These are phyloP conservation scores for Saposhnikovia divaricata DNA, from an alignment of 129 eudicot species.

Conservation along the genomic window DNA sequence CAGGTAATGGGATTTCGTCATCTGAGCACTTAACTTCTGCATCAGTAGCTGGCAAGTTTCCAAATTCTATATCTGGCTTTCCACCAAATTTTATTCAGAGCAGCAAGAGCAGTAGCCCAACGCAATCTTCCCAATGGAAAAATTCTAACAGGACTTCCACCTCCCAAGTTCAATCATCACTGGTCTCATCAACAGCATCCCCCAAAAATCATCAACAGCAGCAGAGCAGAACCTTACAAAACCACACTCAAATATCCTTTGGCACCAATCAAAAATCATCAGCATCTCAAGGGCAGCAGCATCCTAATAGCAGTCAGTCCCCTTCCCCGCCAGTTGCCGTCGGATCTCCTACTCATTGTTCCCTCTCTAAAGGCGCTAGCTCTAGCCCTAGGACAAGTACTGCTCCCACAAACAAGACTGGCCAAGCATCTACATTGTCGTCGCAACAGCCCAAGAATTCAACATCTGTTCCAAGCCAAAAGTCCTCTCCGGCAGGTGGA, in stretches of 20 bases:
- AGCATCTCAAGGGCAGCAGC: constrained; percentile 41
- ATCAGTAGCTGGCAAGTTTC: constrained; percentile 46
- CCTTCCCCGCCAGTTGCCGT: constrained; percentile 70
- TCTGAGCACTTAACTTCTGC: constrained; percentile 55
- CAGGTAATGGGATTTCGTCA: constrained; percentile 44
- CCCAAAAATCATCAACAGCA: constrained; percentile 54
- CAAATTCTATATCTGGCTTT: constrained; percentile 42
- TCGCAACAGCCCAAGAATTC: constrained; percentile 50
- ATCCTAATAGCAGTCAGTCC: constrained; percentile 35
- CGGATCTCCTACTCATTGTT: constrained; percentile 80
- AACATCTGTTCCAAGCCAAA: constrained; percentile 32
- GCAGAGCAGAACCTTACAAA: constrained; percentile 56
- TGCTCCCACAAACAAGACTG: constrained; percentile 40
- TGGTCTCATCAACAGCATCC: constrained; percentile 33
- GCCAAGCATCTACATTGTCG: constrained; percentile 47
- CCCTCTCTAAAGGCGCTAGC: constrained; percentile 67
- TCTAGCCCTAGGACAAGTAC: constrained; percentile 74
- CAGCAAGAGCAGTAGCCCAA: constrained; percentile 16
- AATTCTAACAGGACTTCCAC: constrained; percentile 28
- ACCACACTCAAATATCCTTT: constrained; percentile 73
- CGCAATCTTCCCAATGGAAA: too few species aligned
- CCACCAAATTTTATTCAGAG: constrained; percentile 51
- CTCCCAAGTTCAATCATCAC: constrained; percentile 55
- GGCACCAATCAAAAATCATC: constrained; percentile 53
- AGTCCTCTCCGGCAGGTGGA: constrained; percentile 41